These are phyloP conservation scores for Pelargonium cotyledonis DNA, from an alignment of 441 rosid species.

Conservation along the genomic window DNA sequence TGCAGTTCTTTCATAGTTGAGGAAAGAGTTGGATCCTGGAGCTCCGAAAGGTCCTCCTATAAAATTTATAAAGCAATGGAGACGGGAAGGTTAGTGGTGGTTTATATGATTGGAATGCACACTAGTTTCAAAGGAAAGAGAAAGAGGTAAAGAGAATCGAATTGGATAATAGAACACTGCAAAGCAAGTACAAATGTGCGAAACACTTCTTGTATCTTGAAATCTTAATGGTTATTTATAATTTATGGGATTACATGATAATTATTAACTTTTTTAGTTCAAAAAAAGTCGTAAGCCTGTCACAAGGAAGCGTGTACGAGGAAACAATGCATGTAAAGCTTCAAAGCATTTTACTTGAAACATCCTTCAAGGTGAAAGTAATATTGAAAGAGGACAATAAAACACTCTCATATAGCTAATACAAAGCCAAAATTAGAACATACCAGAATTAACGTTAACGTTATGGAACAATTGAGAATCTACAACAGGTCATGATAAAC, in stretches of 20 bases:
- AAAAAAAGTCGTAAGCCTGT: no score
- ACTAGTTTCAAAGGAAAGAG: neutral
- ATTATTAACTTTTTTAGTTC: no score
- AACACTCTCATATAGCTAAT: no score
- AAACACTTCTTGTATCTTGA: neutral
- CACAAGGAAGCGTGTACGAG: no score
- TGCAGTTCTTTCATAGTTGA: conserved; percentile 68
- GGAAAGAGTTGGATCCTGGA: conserved; percentile 75
- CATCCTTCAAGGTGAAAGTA: no score
- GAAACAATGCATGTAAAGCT: no score
- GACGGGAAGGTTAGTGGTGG: conserved; percentile 8
- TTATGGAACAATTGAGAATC: neutral
- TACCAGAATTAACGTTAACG: conserved; percentile 1
- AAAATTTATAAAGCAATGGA: conserved; percentile 16
- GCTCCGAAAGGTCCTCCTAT: conserved; percentile 72
- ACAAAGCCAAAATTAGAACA: neutral
- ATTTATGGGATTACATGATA: no score
- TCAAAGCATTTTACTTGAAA: no score
- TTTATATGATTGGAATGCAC: conserved; percentile 5
- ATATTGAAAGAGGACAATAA: no score
- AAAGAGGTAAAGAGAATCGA: neutral
- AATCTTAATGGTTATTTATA: neutral
- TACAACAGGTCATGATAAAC: neutral
- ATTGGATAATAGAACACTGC: neutral
- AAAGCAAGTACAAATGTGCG: neutral